Evolutionary conservation across 1,284 basidiomycete genomes (phyloP), one percentile per base, ranked within the genome.

Genomic region (Blastosporella zonata): DNA sequence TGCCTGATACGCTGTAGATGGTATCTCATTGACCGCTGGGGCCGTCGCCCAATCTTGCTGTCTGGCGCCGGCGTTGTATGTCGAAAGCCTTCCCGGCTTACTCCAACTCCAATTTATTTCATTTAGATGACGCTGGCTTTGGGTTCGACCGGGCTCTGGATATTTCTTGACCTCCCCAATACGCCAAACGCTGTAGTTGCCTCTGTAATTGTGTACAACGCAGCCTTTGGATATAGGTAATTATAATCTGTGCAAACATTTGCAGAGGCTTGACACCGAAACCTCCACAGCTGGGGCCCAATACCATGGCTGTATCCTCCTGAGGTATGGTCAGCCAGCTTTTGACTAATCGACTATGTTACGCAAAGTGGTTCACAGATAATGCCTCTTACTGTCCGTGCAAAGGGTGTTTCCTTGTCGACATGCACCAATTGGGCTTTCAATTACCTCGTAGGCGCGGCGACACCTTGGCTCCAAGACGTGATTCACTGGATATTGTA

Each of bases 201-300:
- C n/a, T 96, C 90, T 58, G 93, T 99, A 2, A 86, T 99, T 49
- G 75, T 96, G 36, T 99, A 89, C 77, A 98, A 98, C 58, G 92
- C 91, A 28, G 89, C 87, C 6, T 97, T 97, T 62, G 95, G 94
- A 10, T 92, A 85, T 62, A 90, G 86, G 64, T 69, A 46, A 9
- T 6, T 43, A 31, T 31, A 6, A 31, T 6, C n/a, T 31, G 6
- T 27, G 10, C 3, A 31, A 31, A 31, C 12, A 18, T 41, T 55
- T 43, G 44, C 35, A 41, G 42, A 27, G n/a, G 12, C 4, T 37
- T 21, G 17, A 23, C 10, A 9, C 6, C 43, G n/a, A 22, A 35
- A 21, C 3, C 21, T 34, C 44, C 42, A 35, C 49, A 79, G 79
- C 54, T 85, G 83, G 84, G 88, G 88, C 37, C 89, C 87, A 27